phyloP scores from a whole-genome alignment of 306 rosid genomes.

The Hippophae tibetana region DNA sequence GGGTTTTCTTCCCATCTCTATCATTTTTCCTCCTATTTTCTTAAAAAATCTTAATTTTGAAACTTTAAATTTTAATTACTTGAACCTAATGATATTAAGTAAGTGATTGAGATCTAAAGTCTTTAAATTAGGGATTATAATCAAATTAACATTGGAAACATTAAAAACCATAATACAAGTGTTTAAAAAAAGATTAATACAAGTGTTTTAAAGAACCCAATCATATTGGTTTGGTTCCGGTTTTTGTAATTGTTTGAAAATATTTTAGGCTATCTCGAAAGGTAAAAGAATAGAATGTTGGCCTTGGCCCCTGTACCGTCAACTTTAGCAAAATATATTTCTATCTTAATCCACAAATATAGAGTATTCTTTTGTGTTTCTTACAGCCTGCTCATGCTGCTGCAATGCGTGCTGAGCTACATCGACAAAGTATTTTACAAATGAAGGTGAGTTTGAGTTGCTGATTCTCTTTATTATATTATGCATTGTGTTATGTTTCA shows the following conservation, averaged over 20 bases:
- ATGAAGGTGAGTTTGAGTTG: constrained; percentile 54
- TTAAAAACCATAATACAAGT: too few species aligned
- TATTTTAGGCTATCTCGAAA: neutral
- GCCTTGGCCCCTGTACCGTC: neutral
- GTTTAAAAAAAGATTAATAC: too few species aligned
- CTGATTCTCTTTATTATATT: neutral
- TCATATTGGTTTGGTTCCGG: too few species aligned
- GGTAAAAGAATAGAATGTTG: neutral
- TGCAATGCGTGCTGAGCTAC: constrained; percentile 71
- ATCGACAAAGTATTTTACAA: constrained; percentile 74
- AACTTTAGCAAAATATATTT: constrained; percentile 1
- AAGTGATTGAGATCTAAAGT: too few species aligned
- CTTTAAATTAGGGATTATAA: too few species aligned
- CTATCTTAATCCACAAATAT: constrained; percentile 6
- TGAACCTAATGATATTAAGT: too few species aligned
- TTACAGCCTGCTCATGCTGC: constrained; percentile 74
- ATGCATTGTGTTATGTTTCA: constrained; percentile 5
- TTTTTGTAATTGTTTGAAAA: neutral
- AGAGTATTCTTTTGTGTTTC: constrained; percentile 11
- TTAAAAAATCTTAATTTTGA: too few species aligned
- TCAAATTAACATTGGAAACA: too few species aligned
- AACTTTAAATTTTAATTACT: too few species aligned
- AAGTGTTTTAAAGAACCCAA: too few species aligned
- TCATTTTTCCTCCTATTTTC: too few species aligned
- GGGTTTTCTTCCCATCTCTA: too few species aligned